Percentiles rank a stretch among this genome's conserved stretches.
Conservation (phyloP, 2,329 filamentous ascomycete genomes). For the Penicillium sp. region DNA sequence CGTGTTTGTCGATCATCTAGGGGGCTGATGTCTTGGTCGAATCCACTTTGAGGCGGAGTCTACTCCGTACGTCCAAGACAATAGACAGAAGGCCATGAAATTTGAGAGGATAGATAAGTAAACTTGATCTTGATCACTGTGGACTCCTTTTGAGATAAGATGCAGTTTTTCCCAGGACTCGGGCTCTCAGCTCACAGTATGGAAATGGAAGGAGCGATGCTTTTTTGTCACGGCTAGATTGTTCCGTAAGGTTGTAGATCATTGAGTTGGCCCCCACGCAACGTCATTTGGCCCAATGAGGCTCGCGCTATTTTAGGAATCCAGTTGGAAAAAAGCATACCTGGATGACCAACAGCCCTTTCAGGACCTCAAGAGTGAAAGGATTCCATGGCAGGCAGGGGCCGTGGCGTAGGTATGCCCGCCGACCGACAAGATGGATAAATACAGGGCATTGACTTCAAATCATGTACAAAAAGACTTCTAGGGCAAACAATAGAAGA, state of each 20-base stretch:
- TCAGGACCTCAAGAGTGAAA: no score
- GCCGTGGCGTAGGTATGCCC: no score
- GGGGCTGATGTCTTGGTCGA: neutral
- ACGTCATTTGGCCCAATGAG: neutral
- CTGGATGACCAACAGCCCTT: no score
- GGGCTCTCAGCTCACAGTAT: no score
- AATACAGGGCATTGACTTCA: no score
- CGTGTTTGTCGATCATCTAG: slow-evolving; percentile 13
- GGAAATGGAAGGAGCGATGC: no score
- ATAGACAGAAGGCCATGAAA: neutral
- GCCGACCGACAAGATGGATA: no score
- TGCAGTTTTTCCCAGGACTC: neutral
- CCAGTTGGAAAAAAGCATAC: no score
- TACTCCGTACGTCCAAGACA: neutral
- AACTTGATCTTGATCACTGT: neutral
- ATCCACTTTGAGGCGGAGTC: slow-evolving; percentile 9
- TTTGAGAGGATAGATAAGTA: no score
- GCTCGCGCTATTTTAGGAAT: neutral
- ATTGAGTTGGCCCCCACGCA: neutral
- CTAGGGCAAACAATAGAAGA: no score
- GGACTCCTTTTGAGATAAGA: neutral
- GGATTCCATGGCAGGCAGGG: no score
- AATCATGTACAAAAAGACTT: no score
- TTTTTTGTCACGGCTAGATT: neutral
- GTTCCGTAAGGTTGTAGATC: neutral